These are phyloP conservation scores for Exophiala lecanii-corni DNA, from an alignment of 2,329 filamentous ascomycete genomes.

Conservation along the genomic window DNA sequence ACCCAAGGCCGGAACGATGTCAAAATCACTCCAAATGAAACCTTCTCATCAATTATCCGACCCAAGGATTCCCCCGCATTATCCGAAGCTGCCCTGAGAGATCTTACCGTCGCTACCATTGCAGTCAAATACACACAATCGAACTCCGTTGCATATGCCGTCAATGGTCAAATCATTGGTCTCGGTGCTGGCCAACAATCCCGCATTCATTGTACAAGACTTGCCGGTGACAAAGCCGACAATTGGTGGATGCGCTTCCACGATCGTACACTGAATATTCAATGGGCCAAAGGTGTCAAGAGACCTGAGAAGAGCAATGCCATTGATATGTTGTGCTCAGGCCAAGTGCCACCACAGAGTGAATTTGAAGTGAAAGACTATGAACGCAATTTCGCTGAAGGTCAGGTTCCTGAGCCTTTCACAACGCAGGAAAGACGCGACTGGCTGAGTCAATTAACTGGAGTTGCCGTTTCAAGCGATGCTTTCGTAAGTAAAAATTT, in stretches of 20 bases:
- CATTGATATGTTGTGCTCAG: slow-evolving; percentile 90
- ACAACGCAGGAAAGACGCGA: slow-evolving; percentile 75
- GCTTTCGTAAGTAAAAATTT: slow-evolving; percentile 77
- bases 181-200: slow-evolving; percentile 96
- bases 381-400: slow-evolving; percentile 80
- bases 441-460: slow-evolving; percentile 73
- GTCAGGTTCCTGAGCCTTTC: slow-evolving; percentile 68
- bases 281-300: slow-evolving; percentile 98
- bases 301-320: slow-evolving; percentile 96
- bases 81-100: slow-evolving; percentile 75
- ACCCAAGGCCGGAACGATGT: slow-evolving; percentile 91
- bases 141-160: slow-evolving; percentile 96
- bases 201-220: slow-evolving; percentile 94
- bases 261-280: slow-evolving; percentile 76
- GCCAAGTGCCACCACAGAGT: slow-evolving; percentile 70
- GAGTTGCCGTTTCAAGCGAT: slow-evolving; percentile 84
- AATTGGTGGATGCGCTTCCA: slow-evolving; percentile 99
- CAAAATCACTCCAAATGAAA: slow-evolving; percentile 71
- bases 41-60: slow-evolving; percentile 79
- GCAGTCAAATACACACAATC: slow-evolving; percentile 98
- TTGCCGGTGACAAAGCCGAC: slow-evolving; percentile 96
- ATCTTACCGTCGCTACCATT: slow-evolving; percentile 92
- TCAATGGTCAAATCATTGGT: slow-evolving; percentile 88
- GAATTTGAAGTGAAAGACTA: slow-evolving; percentile 82
- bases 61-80: slow-evolving; percentile 72